These are phyloP conservation scores for Blastomyces percursus DNA, from an alignment of 2,329 filamentous ascomycete species.

Conservation along the genomic window DNA sequence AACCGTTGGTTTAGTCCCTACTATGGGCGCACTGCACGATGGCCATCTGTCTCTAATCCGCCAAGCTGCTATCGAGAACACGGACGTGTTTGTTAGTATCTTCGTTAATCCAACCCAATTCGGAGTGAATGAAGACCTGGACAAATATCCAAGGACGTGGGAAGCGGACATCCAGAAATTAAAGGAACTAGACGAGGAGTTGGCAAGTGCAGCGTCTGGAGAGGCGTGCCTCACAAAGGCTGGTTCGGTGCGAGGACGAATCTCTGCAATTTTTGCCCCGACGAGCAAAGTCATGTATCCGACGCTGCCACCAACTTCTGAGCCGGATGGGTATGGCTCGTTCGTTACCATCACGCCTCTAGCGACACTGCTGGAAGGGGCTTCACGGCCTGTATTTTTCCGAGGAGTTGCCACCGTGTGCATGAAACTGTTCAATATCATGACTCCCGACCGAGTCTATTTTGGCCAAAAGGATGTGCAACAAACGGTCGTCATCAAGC, in stretches of 20 bases:
- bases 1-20: slow-evolving; percentile 79
- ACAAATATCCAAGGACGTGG: slow-evolving; percentile 85
- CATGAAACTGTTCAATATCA: slow-evolving; percentile 84
- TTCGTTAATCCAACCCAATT: slow-evolving; percentile 98
- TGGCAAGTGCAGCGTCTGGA: slow-evolving; percentile 47
- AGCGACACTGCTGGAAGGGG: slow-evolving; percentile 69
- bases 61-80: slow-evolving; percentile 70
- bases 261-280: slow-evolving; percentile 79
- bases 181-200: slow-evolving; percentile 55
- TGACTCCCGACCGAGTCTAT: slow-evolving; percentile 66
- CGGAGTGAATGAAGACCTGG: slow-evolving; percentile 74
- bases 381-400: slow-evolving; percentile 85
- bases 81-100: slow-evolving; percentile 78
- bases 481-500: slow-evolving; percentile 80
- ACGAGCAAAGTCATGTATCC: slow-evolving; percentile 81
- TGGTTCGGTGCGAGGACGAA: slow-evolving; percentile 45
- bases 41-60: slow-evolving; percentile 82
- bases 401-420: slow-evolving; percentile 91
- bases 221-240: slow-evolving; percentile 5
- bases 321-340: slow-evolving; percentile 65
- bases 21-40: slow-evolving; percentile 93
- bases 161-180: slow-evolving; percentile 60
- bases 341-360: slow-evolving; percentile 89
- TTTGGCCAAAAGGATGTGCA: slow-evolving; percentile 98
- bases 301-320: slow-evolving; percentile 59